Conservation (phyloP, 2,329 filamentous ascomycete genomes). For the Colletotrichum plurivorum region DNA sequence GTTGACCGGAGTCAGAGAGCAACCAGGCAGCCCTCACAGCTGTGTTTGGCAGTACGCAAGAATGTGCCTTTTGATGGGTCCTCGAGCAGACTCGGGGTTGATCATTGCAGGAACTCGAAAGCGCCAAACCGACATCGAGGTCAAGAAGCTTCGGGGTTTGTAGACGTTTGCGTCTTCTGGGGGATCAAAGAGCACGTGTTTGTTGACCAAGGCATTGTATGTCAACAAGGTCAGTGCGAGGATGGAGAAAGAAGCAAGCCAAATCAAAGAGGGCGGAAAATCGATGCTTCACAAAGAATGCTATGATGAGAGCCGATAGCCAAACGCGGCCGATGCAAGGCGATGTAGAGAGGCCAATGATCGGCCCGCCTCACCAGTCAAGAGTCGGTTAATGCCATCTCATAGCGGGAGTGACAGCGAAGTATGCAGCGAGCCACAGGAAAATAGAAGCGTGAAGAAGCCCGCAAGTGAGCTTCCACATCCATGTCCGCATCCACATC, state of each 20-base stretch:
- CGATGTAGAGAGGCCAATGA: slow-evolving; percentile 1
- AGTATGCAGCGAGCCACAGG: slow-evolving; percentile 30
- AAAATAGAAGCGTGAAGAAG: not conserved
- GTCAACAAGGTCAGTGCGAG: not conserved
- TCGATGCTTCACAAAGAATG: not conserved
- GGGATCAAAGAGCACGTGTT: slow-evolving; percentile 9
- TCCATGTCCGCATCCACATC: no score
- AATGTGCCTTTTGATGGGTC: not conserved
- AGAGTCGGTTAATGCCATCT: slow-evolving; percentile 18
- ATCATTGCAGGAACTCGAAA: not conserved
- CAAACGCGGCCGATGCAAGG: not conserved
- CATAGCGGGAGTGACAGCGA: slow-evolving; percentile 14
- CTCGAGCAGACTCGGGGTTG: slow-evolving; percentile 2
- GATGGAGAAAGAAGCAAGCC: not conserved
- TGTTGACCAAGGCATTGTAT: slow-evolving; percentile 31
- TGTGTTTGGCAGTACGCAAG: not conserved
- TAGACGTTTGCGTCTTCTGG: slow-evolving; percentile 14
- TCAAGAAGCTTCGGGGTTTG: not conserved
- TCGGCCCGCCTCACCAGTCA: not conserved
- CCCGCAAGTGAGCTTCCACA: no score
- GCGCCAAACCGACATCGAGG: not conserved
- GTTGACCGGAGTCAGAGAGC: not conserved
- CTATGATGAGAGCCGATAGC: slow-evolving; percentile 2
- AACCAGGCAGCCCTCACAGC: not conserved
- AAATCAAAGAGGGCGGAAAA: not conserved